A percentile compares a stretch with the other conserved stretches of the same genome.
These are phyloP conservation scores for Collybiopsis confluens DNA, from an alignment of 768 basidiomycete species.

Conservation along the genomic window DNA sequence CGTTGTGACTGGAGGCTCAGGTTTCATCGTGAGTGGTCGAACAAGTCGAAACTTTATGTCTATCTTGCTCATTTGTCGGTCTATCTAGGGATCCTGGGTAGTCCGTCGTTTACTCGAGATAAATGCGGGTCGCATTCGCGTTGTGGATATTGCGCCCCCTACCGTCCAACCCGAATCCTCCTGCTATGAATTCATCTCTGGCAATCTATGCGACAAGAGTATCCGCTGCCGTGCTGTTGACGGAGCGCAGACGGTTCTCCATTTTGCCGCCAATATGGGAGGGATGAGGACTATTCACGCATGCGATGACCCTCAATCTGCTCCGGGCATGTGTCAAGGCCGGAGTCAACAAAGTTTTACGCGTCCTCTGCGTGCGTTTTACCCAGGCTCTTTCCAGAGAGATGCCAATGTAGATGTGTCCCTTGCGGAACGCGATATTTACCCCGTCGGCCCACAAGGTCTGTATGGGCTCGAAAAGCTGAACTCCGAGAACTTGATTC, in stretches of 20 bases:
- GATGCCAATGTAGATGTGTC: conserved; percentile 29
- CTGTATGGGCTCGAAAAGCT: conserved; percentile 61
- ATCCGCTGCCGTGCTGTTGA: conserved; percentile 33
- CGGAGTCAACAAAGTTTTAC: conserved; percentile 40
- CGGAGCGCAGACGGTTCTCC: conserved; percentile 43
- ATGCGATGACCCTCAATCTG: conserved; percentile 45
- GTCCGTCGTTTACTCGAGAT: conserved; percentile 30
- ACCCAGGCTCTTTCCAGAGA: conserved; percentile 40
- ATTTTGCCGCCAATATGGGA: conserved; percentile 61
- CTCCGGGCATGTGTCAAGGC: conserved; percentile 33
- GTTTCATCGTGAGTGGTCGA: conserved; percentile 46
- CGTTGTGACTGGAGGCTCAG: conserved; percentile 48
- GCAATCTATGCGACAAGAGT: conserved; percentile 41
- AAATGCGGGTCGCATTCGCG: conserved; percentile 32
- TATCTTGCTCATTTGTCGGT: conserved; percentile 3
- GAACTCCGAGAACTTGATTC: conserved; percentile 40
- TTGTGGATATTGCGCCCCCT: conserved; percentile 40
- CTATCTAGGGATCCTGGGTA: conserved; percentile 46
- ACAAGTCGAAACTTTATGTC: background rate
- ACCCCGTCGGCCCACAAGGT: conserved; percentile 50
- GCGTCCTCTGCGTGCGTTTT: conserved; percentile 61
- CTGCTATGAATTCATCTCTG: conserved; percentile 32
- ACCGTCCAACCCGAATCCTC: conserved; percentile 14
- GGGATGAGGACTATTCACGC: conserved; percentile 62
- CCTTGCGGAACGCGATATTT: conserved; percentile 31